Base-by-base conservation (phyloP, 2,329 filamentous ascomycete genomes). In the Colletotrichum gigasporum region DNA sequence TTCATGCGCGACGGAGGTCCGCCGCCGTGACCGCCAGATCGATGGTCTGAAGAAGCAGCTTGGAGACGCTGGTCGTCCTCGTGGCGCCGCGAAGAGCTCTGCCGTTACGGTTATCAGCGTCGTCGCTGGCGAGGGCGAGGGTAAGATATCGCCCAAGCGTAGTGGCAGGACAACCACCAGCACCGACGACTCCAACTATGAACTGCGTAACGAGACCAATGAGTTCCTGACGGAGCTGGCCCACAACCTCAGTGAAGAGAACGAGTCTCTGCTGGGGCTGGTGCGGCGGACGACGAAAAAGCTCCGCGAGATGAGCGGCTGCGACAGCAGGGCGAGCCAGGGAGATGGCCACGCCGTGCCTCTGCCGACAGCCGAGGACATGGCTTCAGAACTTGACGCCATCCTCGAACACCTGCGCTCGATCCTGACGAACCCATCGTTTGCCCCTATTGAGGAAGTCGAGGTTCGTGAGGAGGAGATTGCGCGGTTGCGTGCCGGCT, bases 391-490 rank as follows among this genome's bases (percentile, higher is more conserved):
- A 68, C 87, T 97, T 78, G 90, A 94, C 55, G 82, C 82, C 6
- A 89, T 97, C 9, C 83, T 98, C 65, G 88, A 91, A 32, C 93
- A 97, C 73, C 85, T 99, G 68, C 87, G 91, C 68, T 91, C 86
- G 2, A 87, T 99, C 35, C 83, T 99, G 44, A 97, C 94, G 8
- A 98, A 98, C 72, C 96, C 96, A 1, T 97, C 94, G 2, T 99
- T 98, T 75, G 96, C 97, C 12, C 92, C 95, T 0, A 88, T 98
- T 20, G 96, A 98, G 71, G 96, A 98, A 75, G 93, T 99, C 2
- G 90, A 96, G 72, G 80, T 94, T n/a, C 89, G 95, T 57, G 95
- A 99, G 68, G 91, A 96, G 64, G 94, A 97, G 75, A 98, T 99
- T 68, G 85, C 86, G 54, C 87, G 92, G 53, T 82, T 99, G 48